Conservation (phyloP, 495 filamentous ascomycete genomes). For the Usnea hakonensis region DNA sequence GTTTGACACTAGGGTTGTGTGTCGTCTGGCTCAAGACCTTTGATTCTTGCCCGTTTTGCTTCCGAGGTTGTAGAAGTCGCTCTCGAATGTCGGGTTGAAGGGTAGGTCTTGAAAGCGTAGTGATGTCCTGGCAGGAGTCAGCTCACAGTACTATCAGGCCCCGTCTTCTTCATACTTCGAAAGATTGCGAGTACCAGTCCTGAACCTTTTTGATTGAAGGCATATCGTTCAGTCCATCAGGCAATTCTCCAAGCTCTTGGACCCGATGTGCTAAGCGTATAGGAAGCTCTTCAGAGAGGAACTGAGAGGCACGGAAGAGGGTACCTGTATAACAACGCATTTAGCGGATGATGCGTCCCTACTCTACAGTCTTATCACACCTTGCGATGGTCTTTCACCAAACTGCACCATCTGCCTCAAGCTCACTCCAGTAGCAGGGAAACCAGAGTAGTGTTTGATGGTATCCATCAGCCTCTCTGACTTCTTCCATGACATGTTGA, state of each 20-base stretch:
- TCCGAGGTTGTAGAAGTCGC: conserved; percentile 66
- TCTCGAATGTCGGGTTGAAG: conserved; percentile 71
- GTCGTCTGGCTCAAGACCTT: conserved; percentile 73
- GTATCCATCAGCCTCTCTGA: conserved; percentile 89
- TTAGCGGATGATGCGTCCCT: not conserved
- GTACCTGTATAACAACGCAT: conserved; percentile 52
- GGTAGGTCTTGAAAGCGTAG: conserved; percentile 66
- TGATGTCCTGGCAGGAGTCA: conserved; percentile 58
- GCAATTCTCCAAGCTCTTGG: conserved; percentile 81
- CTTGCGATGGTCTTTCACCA: conserved; percentile 80
- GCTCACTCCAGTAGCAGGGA: conserved; percentile 94
- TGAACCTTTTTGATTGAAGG: conserved; percentile 89
- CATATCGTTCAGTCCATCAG: conserved; percentile 98
- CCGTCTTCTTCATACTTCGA: conserved; percentile 61
- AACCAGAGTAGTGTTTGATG: conserved; percentile 97
- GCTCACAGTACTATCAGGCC: not conserved
- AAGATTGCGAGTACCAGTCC: conserved; percentile 99
- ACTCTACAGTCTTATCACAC: conserved; percentile 35
- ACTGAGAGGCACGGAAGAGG: conserved; percentile 93
- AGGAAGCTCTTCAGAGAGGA: conserved; percentile 94
- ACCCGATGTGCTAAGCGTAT: conserved; percentile 95
- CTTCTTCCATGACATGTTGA: conserved; percentile 78
- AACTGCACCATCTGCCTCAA: conserved; percentile 99
- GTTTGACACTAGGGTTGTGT: conserved; percentile 78
- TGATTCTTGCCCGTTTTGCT: conserved; percentile 48